These are phyloP conservation scores for Oryza nivara DNA, from an alignment of 176 grass and related monocot species.

Conservation along the genomic window DNA sequence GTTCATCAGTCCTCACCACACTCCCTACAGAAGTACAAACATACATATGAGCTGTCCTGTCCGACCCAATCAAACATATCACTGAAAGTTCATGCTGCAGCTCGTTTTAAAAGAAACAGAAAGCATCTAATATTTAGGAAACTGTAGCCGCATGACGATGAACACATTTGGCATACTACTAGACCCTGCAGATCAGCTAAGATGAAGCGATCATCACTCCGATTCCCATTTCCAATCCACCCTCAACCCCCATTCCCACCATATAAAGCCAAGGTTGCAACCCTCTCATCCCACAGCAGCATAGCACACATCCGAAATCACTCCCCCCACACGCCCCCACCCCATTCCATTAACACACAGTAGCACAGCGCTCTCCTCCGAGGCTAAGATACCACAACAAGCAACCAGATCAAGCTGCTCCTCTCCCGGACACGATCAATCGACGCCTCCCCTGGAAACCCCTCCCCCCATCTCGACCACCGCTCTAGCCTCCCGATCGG, in stretches of 20 bases:
- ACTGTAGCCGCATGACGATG: neutral
- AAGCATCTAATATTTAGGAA: neutral
- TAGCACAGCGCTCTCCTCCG: neutral
- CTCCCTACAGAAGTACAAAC: slow-evolving; percentile 35
- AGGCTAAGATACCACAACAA: neutral
- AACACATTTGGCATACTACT: neutral
- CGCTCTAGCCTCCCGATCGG: neutral
- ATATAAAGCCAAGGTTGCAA: neutral
- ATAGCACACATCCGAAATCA: neutral
- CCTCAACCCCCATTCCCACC: neutral
- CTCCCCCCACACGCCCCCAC: neutral
- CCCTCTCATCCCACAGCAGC: neutral
- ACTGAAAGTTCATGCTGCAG: neutral
- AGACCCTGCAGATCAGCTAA: neutral
- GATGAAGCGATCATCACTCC: neutral
- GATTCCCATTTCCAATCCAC: neutral
- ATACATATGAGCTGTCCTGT: neutral
- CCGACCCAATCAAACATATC: neutral
- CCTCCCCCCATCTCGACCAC: neutral
- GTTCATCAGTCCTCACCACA: slow-evolving; percentile 28
- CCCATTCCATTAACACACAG: neutral
- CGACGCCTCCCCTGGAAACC: neutral
- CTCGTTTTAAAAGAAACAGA: neutral
- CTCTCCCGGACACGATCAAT: neutral
- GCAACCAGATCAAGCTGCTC: neutral